Evolutionary conservation across 768 basidiomycete genomes (phyloP).

Genomic region (Dictyophora rubrovolvata): DNA sequence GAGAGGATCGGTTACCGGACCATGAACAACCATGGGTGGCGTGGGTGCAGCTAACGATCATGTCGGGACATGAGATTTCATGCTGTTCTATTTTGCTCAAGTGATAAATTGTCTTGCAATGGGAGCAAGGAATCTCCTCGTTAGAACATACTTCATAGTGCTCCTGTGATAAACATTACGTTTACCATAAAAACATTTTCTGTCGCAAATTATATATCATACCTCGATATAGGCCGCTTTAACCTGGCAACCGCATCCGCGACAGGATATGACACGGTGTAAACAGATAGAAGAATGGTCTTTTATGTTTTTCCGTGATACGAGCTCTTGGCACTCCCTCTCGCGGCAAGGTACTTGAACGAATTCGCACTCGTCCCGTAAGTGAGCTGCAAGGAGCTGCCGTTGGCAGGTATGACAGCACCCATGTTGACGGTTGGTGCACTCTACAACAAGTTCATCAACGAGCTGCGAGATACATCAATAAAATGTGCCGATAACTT

Average conservation of each 20-base stretch:
- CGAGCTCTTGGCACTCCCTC: constrained; percentile 31
- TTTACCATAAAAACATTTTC: neutral
- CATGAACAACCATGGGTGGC: constrained; percentile 43
- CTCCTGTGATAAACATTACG: constrained; percentile 19
- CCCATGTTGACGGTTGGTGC: constrained; percentile 48
- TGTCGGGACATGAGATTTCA: constrained; percentile 28
- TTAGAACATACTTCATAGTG: constrained; percentile 32
- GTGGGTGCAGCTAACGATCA: constrained; percentile 35
- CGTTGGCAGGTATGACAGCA: constrained; percentile 58
- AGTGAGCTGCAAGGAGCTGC: constrained; percentile 51
- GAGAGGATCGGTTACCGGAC: constrained; percentile 32
- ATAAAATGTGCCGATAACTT: neutral
- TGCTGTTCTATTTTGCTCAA: constrained; percentile 28
- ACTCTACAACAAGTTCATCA: constrained; percentile 71
- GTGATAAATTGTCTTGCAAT: constrained; percentile 29
- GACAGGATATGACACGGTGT: constrained; percentile 29
- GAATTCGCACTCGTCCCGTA: constrained; percentile 52
- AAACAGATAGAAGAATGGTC: constrained; percentile 30
- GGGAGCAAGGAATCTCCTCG: constrained; percentile 27
- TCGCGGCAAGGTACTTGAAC: constrained; percentile 42
- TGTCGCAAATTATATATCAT: constrained; percentile 11
- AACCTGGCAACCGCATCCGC: constrained; percentile 27
- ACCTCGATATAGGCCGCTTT: constrained; percentile 30
- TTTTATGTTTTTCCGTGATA: constrained; percentile 38
- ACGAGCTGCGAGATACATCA: constrained; percentile 47